Percentiles rank a stretch among this genome's conserved stretches.
Conservation (phyloP, 2,329 filamentous ascomycete genomes). For the Aspergillus quadricinctus region DNA sequence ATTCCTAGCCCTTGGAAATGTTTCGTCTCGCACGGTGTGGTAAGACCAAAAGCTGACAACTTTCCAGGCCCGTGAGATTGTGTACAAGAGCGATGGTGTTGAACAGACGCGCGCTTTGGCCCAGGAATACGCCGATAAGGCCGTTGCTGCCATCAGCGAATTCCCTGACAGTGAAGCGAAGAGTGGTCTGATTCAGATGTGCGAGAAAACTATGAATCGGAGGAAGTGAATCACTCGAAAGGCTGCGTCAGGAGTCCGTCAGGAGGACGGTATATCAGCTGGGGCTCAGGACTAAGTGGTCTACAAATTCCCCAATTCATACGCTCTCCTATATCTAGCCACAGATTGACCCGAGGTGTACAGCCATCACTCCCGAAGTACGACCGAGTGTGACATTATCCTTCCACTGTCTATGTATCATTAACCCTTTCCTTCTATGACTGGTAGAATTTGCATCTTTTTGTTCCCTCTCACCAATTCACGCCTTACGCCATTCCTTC, state of each 20-base stretch:
- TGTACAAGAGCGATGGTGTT: conserved; percentile 77
- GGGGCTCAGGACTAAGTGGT: not conserved
- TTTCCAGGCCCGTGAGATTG: conserved; percentile 74
- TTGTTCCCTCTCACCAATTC: not conserved
- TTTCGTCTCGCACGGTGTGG: not conserved
- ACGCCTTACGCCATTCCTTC: not conserved
- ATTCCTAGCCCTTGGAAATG: not conserved
- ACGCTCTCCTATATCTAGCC: not conserved
- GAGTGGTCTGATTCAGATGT: conserved; percentile 87
- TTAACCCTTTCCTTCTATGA: not conserved
- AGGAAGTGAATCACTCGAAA: conserved; percentile 58
- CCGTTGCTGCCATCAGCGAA: conserved; percentile 72
- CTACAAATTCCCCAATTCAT: not conserved
- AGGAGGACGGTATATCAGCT: not conserved
- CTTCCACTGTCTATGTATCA: not conserved
- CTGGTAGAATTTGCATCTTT: not conserved
- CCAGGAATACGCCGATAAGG: conserved; percentile 84
- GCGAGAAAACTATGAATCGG: conserved; percentile 81
- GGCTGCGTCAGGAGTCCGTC: not conserved
- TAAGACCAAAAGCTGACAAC: not conserved
- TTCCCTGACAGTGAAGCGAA: conserved; percentile 97
- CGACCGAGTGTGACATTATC: not conserved
- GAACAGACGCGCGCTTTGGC: conserved; percentile 88
- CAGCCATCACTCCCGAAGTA: not conserved
- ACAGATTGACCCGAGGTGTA: not conserved